Evolutionary conservation across 805 yeast species (phyloP).

Genomic region (Ascoidea tarda): DNA sequence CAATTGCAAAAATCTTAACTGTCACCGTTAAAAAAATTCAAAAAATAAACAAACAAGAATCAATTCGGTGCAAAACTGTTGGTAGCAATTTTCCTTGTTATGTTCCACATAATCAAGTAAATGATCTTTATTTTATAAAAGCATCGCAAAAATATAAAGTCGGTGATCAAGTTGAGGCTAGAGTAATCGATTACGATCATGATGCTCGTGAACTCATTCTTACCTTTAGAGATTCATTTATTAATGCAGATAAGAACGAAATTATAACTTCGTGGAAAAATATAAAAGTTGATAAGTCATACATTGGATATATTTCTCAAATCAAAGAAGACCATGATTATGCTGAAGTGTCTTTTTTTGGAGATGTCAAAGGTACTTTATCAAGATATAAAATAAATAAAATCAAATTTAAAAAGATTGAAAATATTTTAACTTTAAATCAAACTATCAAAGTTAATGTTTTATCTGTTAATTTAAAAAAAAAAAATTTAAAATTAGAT

Average conservation of each 20-base stretch:
- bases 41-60: slow-evolving; percentile 46
- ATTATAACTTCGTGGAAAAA: slow-evolving; percentile 31
- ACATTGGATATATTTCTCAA: slow-evolving; percentile 63
- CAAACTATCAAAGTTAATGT: slow-evolving; percentile 73
- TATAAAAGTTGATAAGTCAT: slow-evolving; percentile 36
- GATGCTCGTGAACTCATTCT: slow-evolving; percentile 36
- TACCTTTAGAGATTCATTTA: slow-evolving; percentile 76
- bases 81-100: slow-evolving; percentile 55
- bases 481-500: slow-evolving; percentile 50
- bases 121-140: slow-evolving; percentile 70
- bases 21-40: slow-evolving; percentile 45
- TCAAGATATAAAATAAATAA: slow-evolving; percentile 88
- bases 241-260: slow-evolving; percentile 24
- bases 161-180: slow-evolving; percentile 68
- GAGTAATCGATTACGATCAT: slow-evolving; percentile 40
- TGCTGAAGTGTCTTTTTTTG: slow-evolving; percentile 74
- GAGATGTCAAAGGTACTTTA: slow-evolving; percentile 60
- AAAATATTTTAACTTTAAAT: slow-evolving; percentile 66
- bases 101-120: slow-evolving; percentile 64
- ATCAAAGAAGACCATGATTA: slow-evolving; percentile 35
- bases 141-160: slow-evolving; percentile 89
- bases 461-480: slow-evolving; percentile 36
- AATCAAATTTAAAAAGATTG: slow-evolving; percentile 64
- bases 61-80: slow-evolving; percentile 30
- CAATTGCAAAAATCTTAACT: slow-evolving; percentile 51